These are phyloP conservation scores for Xylariales sp. DNA, from an alignment of 2,329 filamentous ascomycete genomes.

Conservation along the genomic window DNA sequence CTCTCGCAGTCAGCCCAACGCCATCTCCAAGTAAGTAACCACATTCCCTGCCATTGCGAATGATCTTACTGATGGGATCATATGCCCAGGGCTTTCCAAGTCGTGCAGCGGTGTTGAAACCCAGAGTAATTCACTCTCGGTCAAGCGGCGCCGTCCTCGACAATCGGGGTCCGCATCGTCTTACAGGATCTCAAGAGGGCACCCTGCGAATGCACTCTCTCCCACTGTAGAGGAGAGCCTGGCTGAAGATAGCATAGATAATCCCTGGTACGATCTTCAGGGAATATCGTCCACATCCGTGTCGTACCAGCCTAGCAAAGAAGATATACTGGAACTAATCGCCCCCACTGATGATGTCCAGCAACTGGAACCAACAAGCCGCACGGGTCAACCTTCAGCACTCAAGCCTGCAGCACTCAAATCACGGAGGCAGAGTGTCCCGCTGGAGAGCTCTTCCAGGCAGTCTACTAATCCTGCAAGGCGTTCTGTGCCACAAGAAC, in stretches of 20 bases:
- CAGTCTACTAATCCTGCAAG: too few species aligned
- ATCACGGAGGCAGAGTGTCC: too few species aligned
- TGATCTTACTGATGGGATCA: not conserved
- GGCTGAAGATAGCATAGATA: slow-evolving; percentile 4
- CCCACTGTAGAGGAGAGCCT: slow-evolving; percentile 27
- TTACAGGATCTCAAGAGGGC: slow-evolving; percentile 9
- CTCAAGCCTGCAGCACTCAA: too few species aligned
- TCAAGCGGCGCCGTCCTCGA: slow-evolving; percentile 14
- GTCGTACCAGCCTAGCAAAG: not conserved
- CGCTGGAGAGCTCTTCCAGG: too few species aligned
- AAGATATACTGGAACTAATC: too few species aligned
- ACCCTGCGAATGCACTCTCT: slow-evolving; percentile 19
- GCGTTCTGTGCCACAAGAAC: too few species aligned
- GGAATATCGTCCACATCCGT: not conserved
- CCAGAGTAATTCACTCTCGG: slow-evolving; percentile 10
- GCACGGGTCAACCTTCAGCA: too few species aligned
- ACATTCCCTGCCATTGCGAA: not conserved
- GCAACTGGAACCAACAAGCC: too few species aligned
- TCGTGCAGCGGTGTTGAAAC: not conserved
- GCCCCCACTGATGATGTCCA: too few species aligned
- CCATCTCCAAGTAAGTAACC: slow-evolving; percentile 20
- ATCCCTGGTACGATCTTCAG: not conserved
- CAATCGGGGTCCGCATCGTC: slow-evolving; percentile 14
- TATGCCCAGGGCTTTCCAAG: slow-evolving; percentile 13
- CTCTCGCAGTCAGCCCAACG: slow-evolving; percentile 33